Evolutionary conservation across 169 alveolate species (phyloP), one percentile per base, ranked within the genome.

Genomic region (Cyclospora cayetanensis): DNA sequence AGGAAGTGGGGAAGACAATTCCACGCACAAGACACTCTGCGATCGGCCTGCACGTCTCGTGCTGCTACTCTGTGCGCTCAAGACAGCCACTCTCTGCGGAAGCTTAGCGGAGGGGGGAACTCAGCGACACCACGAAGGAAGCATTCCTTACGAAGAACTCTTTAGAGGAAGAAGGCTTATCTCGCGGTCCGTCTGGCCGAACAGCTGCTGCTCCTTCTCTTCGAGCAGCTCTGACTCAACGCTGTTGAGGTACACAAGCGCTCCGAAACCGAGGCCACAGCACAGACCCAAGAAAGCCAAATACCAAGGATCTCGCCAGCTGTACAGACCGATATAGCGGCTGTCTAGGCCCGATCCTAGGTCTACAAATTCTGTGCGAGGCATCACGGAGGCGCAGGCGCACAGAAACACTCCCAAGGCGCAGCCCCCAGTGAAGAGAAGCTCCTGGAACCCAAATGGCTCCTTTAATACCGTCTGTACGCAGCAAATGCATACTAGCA

Each of bases 261-360:
- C 95, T 68, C 94, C 95, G 74, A 96, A 93, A 34, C 96, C 95
- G 15, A 93, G 93, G 55, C 94, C 94, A 46, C 94, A 89, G 55
- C 97, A 91, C 74, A 93, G 85, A 63, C 93, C 95, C 55, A 96
- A 91, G 87, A 95, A 96, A 25, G 94, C 93, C 82, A 96, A 66
- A 77, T 96, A 96, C 95, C 96, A 96, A 65, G 97, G 97, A 79
- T 96, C 96, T 41, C 95, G 89, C 97, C 97, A 96, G 72, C 96
- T 94, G 55, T 94, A 94, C 27, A 96, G 92, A 46, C 95, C 95
- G 42, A 92, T 42, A 76, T 93, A 46, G 52, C 93, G 72, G 90
- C 77, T 50, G 83, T 89, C 63, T 1, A 46, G 7, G 55, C 42
- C 84, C 18, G 72, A 3, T 0, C 83, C 77, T 63, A 66, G 39